Evolutionary conservation across 2,329 filamentous ascomycete genomes (phyloP), one percentile per base, ranked within the genome.

Genomic region (Atkinsonella texensis): DNA sequence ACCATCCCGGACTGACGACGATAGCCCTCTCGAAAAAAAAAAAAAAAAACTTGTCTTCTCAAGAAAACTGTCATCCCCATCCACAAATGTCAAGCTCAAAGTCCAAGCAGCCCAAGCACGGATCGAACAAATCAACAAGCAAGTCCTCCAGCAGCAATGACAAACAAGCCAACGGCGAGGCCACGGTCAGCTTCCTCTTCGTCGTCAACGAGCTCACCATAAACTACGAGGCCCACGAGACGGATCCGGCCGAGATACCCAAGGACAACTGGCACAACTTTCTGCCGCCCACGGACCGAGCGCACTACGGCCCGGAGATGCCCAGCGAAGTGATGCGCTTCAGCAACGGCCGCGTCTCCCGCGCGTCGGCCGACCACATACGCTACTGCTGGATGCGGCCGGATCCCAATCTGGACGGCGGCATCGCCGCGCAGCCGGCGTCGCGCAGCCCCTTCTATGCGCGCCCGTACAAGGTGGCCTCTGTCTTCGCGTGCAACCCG

Each of bases 251-350:
- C 0, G 54, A 57, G 15, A 43, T 49, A n/a, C 49, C 56, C 17
- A 43, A 49, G 11, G 59, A 62, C 40, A 10, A 28, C 4, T 67
- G 57, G 59, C 51, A 58, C n/a, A 68, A 70, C 39, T 49, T 23
- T 0, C 48, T 66, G 3, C 70, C 70, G 0, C 70, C 68, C 0
- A 48, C 43, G 1, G 4, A 20, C 0, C 52, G 58, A 1, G 13
- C 8, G 0, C 52, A 52, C 1, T 71, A 70, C 48, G 20, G 7
- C 0, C 15, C 38, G 0, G 69, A 71, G 51, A 40, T 45, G 0
- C 20, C 51, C 3, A 68, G 68, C 35, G 51, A 18, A 9, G 67
- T 72, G 2, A 69, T 72, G 62, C 60, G 65, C 15, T 72, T 70
- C 52, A 12, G 46, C 0, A 51, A 64, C 42, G 68, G 68, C 4